These are phyloP conservation scores for Pyrenochaeta sp. DNA, from an alignment of 2,329 filamentous ascomycete genomes.

Conservation along the genomic window DNA sequence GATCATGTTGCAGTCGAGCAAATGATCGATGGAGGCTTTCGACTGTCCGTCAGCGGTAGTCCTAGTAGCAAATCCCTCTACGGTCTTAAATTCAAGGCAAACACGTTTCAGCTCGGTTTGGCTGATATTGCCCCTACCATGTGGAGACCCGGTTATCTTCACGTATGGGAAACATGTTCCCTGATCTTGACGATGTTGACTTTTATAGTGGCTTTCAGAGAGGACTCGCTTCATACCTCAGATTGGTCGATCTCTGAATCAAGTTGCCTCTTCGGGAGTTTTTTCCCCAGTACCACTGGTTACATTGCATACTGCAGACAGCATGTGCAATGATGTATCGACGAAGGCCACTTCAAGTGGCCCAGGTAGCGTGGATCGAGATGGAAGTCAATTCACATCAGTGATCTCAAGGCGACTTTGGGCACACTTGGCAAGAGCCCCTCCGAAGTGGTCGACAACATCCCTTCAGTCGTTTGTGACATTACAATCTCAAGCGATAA, in stretches of 20 bases:
- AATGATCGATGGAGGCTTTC: conserved; percentile 47
- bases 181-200: conserved; percentile 10
- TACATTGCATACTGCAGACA: conserved; percentile 23
- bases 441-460: background rate
- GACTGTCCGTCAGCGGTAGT: conserved; percentile 43
- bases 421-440: conserved; percentile 9
- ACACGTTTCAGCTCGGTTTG: conserved; percentile 43
- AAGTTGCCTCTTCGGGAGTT: conserved; percentile 6
- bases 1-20: conserved; percentile 2
- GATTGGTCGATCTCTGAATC: conserved; percentile 44
- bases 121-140: conserved; percentile 49
- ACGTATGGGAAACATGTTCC: conserved; percentile 20
- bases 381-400: background rate
- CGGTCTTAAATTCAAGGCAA: conserved; percentile 41
- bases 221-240: conserved; percentile 49
- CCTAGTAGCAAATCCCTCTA: conserved; percentile 26
- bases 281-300: conserved; percentile 22
- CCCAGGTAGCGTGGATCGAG: background rate
- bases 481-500: background rate
- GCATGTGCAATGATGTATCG: too few relatives aligned
- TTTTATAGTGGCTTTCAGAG: conserved; percentile 35
- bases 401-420: conserved; percentile 11
- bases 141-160: conserved; percentile 49
- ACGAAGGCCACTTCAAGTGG: too few relatives aligned
- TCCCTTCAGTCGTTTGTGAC: conserved; percentile 9